A percentile compares a stretch with the other conserved stretches of the same genome.
phyloP scores from a whole-genome alignment of 2,329 filamentous ascomycete species.

The Myriosclerotinia curreyana region DNA sequence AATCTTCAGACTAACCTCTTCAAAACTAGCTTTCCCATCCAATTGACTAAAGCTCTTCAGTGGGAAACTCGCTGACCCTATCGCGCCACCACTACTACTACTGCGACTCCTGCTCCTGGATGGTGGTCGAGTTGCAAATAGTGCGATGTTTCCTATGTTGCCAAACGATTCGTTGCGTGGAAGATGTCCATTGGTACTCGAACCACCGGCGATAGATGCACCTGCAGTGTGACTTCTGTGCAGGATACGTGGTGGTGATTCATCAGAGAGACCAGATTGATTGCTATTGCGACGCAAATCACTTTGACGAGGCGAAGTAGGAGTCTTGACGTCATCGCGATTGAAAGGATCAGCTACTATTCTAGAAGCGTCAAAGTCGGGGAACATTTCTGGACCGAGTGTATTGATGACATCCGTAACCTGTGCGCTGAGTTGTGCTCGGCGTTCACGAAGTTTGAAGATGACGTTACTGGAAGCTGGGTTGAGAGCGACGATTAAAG shows the following conservation, averaged over 20 bases:
- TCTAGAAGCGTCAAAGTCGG: conserved; percentile 83
- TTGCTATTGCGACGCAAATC: conserved; percentile 47
- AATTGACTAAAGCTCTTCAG: conserved; percentile 68
- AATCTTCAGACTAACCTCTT: conserved; percentile 81
- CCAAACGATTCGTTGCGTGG: conserved; percentile 92
- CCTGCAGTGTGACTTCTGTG: conserved; percentile 30
- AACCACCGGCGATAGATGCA: conserved; percentile 36
- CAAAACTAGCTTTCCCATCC: conserved; percentile 67
- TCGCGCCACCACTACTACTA: conserved; percentile 62
- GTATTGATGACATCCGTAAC: conserved; percentile 94
- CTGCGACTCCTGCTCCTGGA: conserved; percentile 72
- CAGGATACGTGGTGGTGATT: conserved; percentile 36
- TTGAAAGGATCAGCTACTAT: conserved; percentile 58
- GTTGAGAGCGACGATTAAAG: conserved; percentile 79
- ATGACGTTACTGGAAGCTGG: conserved; percentile 83
- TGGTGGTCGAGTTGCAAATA: conserved; percentile 87
- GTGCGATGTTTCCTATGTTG: conserved; percentile 80
- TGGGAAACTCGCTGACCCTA: conserved; percentile 60
- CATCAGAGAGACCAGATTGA: conserved; percentile 42
- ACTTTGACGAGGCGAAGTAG: conserved; percentile 30
- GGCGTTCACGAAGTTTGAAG: conserved; percentile 68
- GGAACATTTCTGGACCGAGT: conserved; percentile 91
- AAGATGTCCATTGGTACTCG: conserved; percentile 40
- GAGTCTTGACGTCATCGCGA: conserved; percentile 27
- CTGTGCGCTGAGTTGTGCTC: conserved; percentile 71